Evolutionary conservation across 352 stramenopile species (phyloP), one percentile per base, ranked within the genome.

Genomic region (Saprolegnia parasitica): DNA sequence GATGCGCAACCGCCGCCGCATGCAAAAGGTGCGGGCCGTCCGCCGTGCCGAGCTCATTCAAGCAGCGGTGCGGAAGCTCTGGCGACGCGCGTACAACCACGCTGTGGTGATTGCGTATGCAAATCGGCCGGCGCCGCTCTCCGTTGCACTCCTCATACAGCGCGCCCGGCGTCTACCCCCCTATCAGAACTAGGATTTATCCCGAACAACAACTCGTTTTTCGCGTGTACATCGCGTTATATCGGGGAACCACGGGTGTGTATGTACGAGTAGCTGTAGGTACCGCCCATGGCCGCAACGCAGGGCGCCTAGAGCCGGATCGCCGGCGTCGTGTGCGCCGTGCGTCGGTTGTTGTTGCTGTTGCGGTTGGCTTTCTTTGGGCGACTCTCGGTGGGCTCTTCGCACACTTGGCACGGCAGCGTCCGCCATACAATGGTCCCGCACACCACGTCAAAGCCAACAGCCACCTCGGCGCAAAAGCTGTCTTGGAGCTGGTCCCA

Each of bases 341-440:
- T 35, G 21, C 23, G 40, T 64, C 46, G 42, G 24, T 29, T 55
- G 40, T 8, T 72, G 56, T 71, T 47, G 39, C 50, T 60, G 35
- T 50, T 68, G 15, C 29, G 67, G 26, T 68, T 72, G 29, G 23
- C 26, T 5, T 32, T 56, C 20, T 6, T 58, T 2, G 60, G 26
- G n/a, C 42, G n/a, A 6, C 26, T 15, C 20, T 78, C 74, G 74
- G 92, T 91, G 11, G 81, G 83, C 58, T 90, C 93, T 61, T 91
- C 83, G 74, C 87, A 95, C 13, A 89, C 76, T 35, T 89, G 70
- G 67, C 87, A 95, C 71, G 93, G 83, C 15, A 80, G 79, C 39
- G 84, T 91, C 46, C 80, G 77, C 87, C 87, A 95, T 73, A 93
- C 81, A 71, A 88, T 93, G n/a, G 84, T 83, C 0, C 87, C 87